Conservation (phyloP, 768 basidiomycete species). For the Exidia glandulosa region DNA sequence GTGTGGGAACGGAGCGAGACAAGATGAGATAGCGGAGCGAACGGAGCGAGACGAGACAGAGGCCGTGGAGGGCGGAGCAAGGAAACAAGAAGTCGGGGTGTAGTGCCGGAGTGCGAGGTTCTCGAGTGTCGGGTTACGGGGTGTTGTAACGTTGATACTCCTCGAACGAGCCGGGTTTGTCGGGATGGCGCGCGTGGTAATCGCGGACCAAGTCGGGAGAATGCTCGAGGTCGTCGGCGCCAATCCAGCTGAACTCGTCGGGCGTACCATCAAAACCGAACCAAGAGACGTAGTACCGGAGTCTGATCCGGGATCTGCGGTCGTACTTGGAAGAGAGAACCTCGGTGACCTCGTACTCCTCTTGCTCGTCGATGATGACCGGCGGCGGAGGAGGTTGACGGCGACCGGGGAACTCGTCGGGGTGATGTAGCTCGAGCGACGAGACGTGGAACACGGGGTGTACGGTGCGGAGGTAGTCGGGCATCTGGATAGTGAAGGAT, state of each 20-base stretch:
- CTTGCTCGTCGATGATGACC: conserved; percentile 6
- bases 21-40: too few species aligned
- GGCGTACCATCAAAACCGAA: neutral
- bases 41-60: too few species aligned
- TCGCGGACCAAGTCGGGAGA: neutral
- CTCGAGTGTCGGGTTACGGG: too few species aligned
- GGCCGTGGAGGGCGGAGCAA: neutral
- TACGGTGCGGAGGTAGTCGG: conserved; percentile 9
- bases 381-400: conserved; percentile 2
- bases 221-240: neutral
- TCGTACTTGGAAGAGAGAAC: conserved; percentile 10
- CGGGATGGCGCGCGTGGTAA: neutral
- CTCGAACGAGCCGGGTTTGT: neutral
- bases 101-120: too few species aligned
- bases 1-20: too few species aligned
- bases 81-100: neutral
- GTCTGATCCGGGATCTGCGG: neutral
- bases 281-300: neutral
- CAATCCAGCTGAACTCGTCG: neutral
- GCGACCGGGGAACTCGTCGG: neutral
- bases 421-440: neutral
- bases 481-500: conserved; percentile 14
- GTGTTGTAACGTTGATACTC: too few species aligned
- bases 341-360: conserved; percentile 8
- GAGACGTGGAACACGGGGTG: conserved; percentile 13